A percentile compares a stretch with the other conserved stretches of the same genome.
These are phyloP conservation scores for Nannochloris sp. DNA, from an alignment of 139 green algal genomes.

Conservation along the genomic window DNA sequence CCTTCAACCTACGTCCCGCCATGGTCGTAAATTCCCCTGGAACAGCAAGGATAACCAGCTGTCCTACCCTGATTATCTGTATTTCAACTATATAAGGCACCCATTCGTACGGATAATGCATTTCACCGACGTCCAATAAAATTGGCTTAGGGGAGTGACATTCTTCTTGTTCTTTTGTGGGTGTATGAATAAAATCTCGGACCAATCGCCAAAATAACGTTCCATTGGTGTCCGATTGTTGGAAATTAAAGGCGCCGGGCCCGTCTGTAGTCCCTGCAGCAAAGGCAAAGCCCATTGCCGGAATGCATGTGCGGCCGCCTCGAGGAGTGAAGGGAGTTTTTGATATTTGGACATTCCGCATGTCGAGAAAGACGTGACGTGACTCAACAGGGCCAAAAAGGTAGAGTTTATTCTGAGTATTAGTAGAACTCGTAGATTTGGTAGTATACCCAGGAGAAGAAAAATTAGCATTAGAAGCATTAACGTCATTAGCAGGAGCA, in stretches of 20 bases:
- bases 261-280: constrained; percentile 82
- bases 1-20: constrained; percentile 56
- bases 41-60: constrained; percentile 51
- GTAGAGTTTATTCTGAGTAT: too few species aligned
- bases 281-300: constrained; percentile 82
- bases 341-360: constrained; percentile 46
- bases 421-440: too few species aligned
- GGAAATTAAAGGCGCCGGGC: constrained; percentile 79
- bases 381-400: constrained; percentile 53
- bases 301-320: constrained; percentile 50
- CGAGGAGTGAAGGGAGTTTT: constrained; percentile 26
- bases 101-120: constrained; percentile 69
- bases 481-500: neutral
- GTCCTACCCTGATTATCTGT: constrained; percentile 40
- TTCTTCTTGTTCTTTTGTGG: constrained; percentile 39
- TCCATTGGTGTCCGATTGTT: constrained; percentile 62
- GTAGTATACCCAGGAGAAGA: too few species aligned
- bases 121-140: constrained; percentile 61
- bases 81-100: constrained; percentile 46
- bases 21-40: constrained; percentile 81
- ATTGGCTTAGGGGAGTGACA: constrained; percentile 85
- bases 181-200: constrained; percentile 41
- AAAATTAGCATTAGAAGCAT: neutral
- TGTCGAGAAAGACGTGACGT: constrained; percentile 65
- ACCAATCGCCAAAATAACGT: constrained; percentile 68